phyloP scores from a whole-genome alignment of 768 basidiomycete species.

The Hygrophoropsis aurantiaca region DNA sequence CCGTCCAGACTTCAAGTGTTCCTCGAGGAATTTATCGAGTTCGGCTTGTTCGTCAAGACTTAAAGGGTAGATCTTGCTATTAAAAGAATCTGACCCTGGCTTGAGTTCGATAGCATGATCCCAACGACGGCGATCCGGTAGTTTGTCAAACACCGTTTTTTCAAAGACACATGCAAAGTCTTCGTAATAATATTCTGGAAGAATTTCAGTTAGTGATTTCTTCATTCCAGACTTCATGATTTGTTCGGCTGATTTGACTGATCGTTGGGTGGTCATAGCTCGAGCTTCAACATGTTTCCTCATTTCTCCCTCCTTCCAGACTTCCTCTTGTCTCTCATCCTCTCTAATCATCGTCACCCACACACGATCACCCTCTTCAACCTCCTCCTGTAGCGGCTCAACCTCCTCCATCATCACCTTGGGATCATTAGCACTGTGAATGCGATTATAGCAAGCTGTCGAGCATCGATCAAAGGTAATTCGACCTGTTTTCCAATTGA shows the following conservation, averaged over 20 bases:
- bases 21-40: constrained; percentile 20
- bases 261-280: no score
- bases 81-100: background rate
- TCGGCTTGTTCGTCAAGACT: constrained; percentile 16
- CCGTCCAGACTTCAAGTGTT: constrained; percentile 12
- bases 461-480: constrained; percentile 2
- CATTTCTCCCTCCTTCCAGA: no score
- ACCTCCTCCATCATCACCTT: no score
- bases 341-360: no score
- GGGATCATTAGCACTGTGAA: background rate
- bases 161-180: constrained; percentile 17
- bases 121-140: constrained; percentile 12
- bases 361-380: no score
- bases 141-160: constrained; percentile 16
- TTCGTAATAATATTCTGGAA: constrained; percentile 2
- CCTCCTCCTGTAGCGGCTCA: no score
- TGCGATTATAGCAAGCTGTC: background rate
- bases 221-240: background rate
- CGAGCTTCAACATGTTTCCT: no score
- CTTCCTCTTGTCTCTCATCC: no score
- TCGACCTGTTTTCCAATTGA: background rate
- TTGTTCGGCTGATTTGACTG: constrained; percentile 1
- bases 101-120: constrained; percentile 2
- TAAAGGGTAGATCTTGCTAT: constrained; percentile 8
- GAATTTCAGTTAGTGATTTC: constrained; percentile 12